phyloP scores from a whole-genome alignment of 2,329 filamentous ascomycete species.

The Microdochium paspali region DNA sequence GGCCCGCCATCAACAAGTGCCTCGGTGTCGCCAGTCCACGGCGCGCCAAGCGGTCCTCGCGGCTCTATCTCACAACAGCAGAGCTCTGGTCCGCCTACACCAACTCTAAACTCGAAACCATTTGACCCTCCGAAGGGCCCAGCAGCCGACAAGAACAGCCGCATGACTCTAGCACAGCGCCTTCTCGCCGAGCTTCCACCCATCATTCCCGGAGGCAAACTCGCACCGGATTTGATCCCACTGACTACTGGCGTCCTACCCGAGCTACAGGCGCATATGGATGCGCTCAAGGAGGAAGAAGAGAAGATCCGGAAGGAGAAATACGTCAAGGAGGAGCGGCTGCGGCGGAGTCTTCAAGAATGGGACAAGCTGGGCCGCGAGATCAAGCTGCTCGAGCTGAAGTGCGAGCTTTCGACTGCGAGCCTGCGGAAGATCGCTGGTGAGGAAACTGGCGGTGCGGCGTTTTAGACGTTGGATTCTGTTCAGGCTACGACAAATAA shows the following conservation, averaged over 20 bases:
- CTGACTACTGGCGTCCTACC: conserved; percentile 37
- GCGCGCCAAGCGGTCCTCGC: conserved; percentile 16
- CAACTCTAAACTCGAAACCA: conserved; percentile 27
- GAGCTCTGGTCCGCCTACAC: conserved; percentile 25
- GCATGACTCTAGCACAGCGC: conserved; percentile 40
- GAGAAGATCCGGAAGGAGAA: conserved; percentile 46
- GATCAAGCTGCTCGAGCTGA: conserved; percentile 41
- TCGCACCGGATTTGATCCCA: conserved; percentile 36
- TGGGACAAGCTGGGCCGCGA: conserved; percentile 49
- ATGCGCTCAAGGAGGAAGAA: conserved; percentile 47
- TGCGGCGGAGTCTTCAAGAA: conserved; percentile 39
- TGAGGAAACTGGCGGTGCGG: conserved; percentile 44
- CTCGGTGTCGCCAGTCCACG: conserved; percentile 22
- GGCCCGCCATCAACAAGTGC: conserved; percentile 23
- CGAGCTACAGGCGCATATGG: conserved; percentile 44
- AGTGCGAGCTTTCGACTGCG: conserved; percentile 46
- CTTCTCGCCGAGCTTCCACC: conserved; percentile 41
- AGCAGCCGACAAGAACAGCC: conserved; percentile 21
- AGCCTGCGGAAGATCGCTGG: conserved; percentile 47
- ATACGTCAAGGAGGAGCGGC: conserved; percentile 40
- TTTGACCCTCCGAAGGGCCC: conserved; percentile 52
- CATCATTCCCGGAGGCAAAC: conserved; percentile 43
- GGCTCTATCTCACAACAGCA: conserved; percentile 7
- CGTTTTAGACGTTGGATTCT: no score
- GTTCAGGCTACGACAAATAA: no score